Evolutionary conservation across 1,139 yeast species (phyloP).

Genomic region (Meyerozyma smithsonii): DNA sequence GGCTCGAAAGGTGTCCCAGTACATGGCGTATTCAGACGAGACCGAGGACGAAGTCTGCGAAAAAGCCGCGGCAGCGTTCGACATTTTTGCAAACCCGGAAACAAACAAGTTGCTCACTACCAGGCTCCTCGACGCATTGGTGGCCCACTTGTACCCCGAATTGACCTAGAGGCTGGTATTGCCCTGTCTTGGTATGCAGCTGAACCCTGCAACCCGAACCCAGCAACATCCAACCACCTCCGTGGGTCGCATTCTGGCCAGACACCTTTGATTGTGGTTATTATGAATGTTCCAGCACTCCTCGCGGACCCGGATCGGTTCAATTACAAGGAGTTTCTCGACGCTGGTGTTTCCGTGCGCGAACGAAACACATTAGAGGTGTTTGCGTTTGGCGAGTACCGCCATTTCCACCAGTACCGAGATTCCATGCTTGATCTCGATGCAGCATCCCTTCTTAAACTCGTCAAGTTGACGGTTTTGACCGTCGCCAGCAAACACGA

Average conservation of each 20-base stretch:
- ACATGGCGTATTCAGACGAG: background rate
- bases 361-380: conserved; percentile 11
- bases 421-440: conserved; percentile 4
- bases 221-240: background rate
- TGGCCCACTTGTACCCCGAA: background rate
- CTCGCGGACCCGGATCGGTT: background rate
- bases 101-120: background rate
- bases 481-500: conserved; percentile 4
- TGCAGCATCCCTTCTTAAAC: conserved; percentile 5
- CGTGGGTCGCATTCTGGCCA: no score
- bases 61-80: background rate
- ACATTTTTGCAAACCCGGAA: background rate
- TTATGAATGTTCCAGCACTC: background rate
- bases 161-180: no score
- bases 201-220: background rate
- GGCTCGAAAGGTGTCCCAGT: background rate
- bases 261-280: background rate
- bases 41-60: background rate
- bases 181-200: background rate
- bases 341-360: background rate
- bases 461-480: conserved; percentile 8
- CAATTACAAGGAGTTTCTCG: background rate
- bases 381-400: conserved; percentile 10
- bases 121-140: background rate
- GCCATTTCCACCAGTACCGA: conserved; percentile 5